Evolutionary conservation across 352 stramenopile species (phyloP), one percentile per base, ranked within the genome.

Genomic region (Thraustochytrium sp.): DNA sequence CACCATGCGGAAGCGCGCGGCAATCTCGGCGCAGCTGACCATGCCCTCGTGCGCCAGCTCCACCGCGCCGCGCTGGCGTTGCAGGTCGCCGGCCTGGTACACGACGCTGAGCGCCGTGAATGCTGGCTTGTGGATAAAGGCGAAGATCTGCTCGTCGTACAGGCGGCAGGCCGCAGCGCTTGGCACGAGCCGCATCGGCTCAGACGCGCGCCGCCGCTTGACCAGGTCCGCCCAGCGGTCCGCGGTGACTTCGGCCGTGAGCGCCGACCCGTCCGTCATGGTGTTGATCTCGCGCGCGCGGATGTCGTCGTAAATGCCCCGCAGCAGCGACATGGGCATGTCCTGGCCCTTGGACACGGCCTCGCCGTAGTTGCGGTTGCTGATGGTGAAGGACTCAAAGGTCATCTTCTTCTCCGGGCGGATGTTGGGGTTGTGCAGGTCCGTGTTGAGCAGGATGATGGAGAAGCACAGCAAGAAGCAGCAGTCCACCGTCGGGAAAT

Each of bases 361-460:
- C 40, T 61, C 48, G 37, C 68, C 68, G 46, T 80, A 80, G 37
- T 80, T 80, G 48, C 11, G 68, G 31, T 80, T 80, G 68, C 40
- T 80, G 11, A 80, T 13, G 0, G 31, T 80, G 51, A 80, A 80
- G 5, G 68, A 5, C 44, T 68, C 42, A 64, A 80, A 80, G 68
- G 97, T 98, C 97, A 99, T 99, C 49, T 96, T 96, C 73, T 96
- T 97, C 82, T 98, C 95, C 38, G 95, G 92, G n/a, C 95, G 90
- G 55, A 99, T 98, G 75, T 91, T 98, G 26, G 96, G 96, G 84
- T 99, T 99, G 88, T 99, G 97, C 23, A 99, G 88, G 92, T 99
- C 97, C 49, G 94, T 98, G 84, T 97, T 96, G 23, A 98, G 90
- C 93, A 98, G 97, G 83, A 98, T 98, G 9, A 97, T 91, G 1